A percentile compares a stretch with the other conserved stretches of the same genome.
phyloP scores from a whole-genome alignment of 1,139 yeast species.

The Candida glucosophila region DNA sequence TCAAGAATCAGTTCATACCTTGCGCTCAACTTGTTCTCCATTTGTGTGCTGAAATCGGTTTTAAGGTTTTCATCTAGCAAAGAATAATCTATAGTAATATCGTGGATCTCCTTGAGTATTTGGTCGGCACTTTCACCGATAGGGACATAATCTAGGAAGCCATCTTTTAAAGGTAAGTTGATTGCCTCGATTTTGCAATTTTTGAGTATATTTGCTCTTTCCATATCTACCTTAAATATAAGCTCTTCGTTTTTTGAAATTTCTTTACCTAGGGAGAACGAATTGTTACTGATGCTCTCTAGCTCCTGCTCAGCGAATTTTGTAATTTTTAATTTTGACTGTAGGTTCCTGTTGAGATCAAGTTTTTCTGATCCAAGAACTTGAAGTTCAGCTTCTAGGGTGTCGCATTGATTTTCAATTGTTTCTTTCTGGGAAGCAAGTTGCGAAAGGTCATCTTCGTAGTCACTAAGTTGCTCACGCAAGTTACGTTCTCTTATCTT shows the following conservation, averaged over 20 bases:
- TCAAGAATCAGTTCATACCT: constrained; percentile 23
- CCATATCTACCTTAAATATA: constrained; percentile 46
- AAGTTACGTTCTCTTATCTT: constrained; percentile 33
- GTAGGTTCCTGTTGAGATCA: constrained; percentile 15
- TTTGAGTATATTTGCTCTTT: constrained; percentile 53
- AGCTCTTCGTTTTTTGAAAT: constrained; percentile 41
- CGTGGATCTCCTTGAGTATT: constrained; percentile 32
- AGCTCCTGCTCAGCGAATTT: constrained; percentile 23
- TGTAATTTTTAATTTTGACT: constrained; percentile 18
- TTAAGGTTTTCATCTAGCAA: constrained; percentile 39
- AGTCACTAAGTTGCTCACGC: constrained; percentile 19
- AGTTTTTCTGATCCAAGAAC: constrained; percentile 30
- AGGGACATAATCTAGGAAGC: constrained; percentile 46
- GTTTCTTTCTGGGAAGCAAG: constrained; percentile 20
- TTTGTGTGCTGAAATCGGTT: constrained; percentile 23
- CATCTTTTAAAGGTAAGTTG: constrained; percentile 54
- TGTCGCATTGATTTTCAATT: constrained; percentile 32
- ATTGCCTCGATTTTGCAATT: constrained; percentile 72
- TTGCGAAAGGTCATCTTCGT: constrained; percentile 24
- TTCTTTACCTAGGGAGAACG: constrained; percentile 20
- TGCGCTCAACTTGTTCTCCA: constrained; percentile 42
- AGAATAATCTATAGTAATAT: constrained; percentile 49
- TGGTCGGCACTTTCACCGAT: constrained; percentile 30
- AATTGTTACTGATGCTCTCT: constrained; percentile 26
- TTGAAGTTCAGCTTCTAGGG: constrained; percentile 42